Base-by-base conservation (phyloP, 495 filamentous ascomycete species). In the Penicillium argentinense region DNA sequence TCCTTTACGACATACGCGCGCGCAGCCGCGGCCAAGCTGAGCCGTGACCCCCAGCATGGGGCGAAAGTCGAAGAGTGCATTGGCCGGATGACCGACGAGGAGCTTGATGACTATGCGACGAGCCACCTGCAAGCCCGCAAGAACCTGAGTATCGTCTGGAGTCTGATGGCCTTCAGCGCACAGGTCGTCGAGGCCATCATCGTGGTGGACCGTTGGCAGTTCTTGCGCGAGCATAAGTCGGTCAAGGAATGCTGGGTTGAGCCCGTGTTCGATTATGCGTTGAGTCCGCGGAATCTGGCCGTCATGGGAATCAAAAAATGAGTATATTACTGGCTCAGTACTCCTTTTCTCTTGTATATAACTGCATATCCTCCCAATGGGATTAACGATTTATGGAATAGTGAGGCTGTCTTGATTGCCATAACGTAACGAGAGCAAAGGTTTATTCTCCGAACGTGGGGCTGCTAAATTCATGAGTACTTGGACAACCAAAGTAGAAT, bases 131-230 rank as follows among this genome's bases (percentile, higher is more conserved):
- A 72, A 13, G 73, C 83, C 47, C 89, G 85, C 73, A 86, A 91
- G 56, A 84, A 96, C 53, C 74, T 98, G 11, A 89, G 85, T 63
- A 74, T 92, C 2, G 74, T 90, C 26, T 98, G 93, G 93, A 88
- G 77, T 55, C 66, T 98, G 57, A 97, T 97, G 92, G 89, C 93
- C 3, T 96, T 95, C 59, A 93, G 89, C 57, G 89, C 95, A 6
- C 79, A 79, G 7, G 83, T 97, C 9, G 83, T 92, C 21, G 93
- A 98, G 68, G 88, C 88, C 17, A 68, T 90, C 39, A 91, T 98
- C 61, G 89, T 96, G 27, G 83, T 90, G 23, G 93, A 98, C 73
- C 74, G 93, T 33, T 97, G 89, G 89, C 73, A 89, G 42, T 98
- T 87, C 66, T 72, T 98, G 47, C 82, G 71, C 32, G 92, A 98